Conservation (phyloP, 169 alveolate species). For the Plasmodium knowlesi region DNA sequence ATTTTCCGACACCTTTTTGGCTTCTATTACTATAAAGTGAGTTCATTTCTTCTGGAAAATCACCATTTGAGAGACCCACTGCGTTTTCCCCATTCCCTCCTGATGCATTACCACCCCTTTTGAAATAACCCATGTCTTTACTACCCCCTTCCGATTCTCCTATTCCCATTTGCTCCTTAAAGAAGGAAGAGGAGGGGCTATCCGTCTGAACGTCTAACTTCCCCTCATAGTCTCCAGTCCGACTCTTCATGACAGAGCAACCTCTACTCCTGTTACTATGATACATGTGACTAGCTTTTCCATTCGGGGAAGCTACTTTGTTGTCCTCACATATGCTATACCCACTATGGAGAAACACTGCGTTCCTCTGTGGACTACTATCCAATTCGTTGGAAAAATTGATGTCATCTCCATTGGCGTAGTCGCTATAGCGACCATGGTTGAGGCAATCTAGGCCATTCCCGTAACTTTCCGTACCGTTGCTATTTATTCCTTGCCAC, state of each 20-base stretch:
- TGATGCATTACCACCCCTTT: conserved; percentile 8
- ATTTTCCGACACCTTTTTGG: neutral
- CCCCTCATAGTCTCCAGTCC: neutral
- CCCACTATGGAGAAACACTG: neutral
- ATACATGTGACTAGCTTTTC: neutral
- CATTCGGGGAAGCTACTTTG: neutral
- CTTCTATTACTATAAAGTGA: neutral
- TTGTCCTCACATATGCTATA: neutral
- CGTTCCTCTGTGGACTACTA: neutral
- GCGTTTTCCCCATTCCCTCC: neutral
- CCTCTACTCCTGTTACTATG: neutral
- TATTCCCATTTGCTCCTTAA: neutral
- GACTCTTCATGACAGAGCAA: neutral
- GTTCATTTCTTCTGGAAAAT: neutral
- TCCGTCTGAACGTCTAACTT: neutral
- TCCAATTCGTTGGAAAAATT: neutral
- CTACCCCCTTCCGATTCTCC: neutral
- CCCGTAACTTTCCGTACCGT: neutral
- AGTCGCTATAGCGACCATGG: neutral
- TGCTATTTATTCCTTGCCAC: conserved; percentile 15
- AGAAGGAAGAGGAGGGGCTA: conserved; percentile 15
- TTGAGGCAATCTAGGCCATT: neutral
- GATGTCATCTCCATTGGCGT: neutral
- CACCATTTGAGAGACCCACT: neutral
- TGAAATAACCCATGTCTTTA: neutral